Conservation (phyloP, 306 rosid genomes). For the Dalbergia cultrata region DNA sequence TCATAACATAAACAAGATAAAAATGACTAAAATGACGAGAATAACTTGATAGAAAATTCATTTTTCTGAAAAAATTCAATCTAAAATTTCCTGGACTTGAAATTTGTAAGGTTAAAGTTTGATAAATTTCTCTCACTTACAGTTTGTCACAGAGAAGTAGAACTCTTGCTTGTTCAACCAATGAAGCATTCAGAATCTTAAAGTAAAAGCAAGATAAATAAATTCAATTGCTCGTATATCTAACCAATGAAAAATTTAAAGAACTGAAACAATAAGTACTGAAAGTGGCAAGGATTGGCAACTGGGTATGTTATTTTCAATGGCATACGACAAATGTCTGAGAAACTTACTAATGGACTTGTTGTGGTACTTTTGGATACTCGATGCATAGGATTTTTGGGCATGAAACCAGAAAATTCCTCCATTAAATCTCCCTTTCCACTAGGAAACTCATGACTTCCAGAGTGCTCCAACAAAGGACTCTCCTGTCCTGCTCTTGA, state of each 20-base stretch:
- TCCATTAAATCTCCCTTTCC: constrained; percentile 47
- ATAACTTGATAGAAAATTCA: not conserved
- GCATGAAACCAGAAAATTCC: constrained; percentile 70
- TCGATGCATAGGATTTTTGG: constrained; percentile 54
- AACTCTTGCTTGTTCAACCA: not conserved
- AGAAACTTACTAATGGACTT: constrained; percentile 72
- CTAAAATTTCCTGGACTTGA: not conserved
- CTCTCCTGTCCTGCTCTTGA: constrained; percentile 53
- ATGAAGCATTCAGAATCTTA: constrained; percentile 1
- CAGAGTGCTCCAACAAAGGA: constrained; percentile 50
- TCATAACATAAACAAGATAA: constrained; percentile 2
- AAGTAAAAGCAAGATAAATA: constrained; percentile 1
- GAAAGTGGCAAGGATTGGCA: not conserved
- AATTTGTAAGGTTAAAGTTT: not conserved
- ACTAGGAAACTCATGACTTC: constrained; percentile 38
- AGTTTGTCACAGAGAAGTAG: not conserved
- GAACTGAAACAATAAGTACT: not conserved
- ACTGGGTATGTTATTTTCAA: not conserved
- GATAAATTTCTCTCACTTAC: not conserved
- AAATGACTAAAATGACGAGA: not conserved
- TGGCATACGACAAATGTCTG: not conserved
- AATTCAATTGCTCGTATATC: not conserved
- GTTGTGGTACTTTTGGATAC: constrained; percentile 70
- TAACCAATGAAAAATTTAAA: not conserved
- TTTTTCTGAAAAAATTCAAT: not conserved